These are phyloP conservation scores for Rhodotorula sp. DNA, from an alignment of 1,284 basidiomycete genomes.

Conservation along the genomic window DNA sequence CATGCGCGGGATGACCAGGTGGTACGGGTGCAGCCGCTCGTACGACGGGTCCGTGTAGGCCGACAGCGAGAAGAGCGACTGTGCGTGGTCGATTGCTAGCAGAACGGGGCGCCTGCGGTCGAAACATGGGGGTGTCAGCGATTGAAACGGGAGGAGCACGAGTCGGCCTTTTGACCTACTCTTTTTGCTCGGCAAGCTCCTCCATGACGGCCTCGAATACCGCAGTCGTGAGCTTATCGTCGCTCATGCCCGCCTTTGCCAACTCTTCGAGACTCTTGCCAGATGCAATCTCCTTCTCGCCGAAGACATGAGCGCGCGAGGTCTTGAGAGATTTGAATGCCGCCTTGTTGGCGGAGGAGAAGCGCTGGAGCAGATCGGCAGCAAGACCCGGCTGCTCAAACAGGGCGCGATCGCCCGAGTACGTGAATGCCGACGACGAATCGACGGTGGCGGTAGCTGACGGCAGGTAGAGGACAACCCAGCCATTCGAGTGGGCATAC, in stretches of 20 bases:
- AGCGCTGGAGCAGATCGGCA: conserved; percentile 46
- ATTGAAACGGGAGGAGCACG: too few relatives aligned
- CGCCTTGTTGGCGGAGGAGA: conserved; percentile 49
- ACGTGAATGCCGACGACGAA: conserved; percentile 70
- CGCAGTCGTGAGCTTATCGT: conserved; percentile 58
- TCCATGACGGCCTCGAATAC: conserved; percentile 66
- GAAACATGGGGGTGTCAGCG: background rate
- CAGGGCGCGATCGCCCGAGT: conserved; percentile 69
- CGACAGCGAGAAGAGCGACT: conserved; percentile 70
- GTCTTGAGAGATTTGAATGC: conserved; percentile 45
- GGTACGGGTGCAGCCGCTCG: conserved; percentile 67
- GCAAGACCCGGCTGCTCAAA: conserved; percentile 69
- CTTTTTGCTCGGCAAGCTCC: conserved; percentile 65
- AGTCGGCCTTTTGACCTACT: conserved; percentile 53
- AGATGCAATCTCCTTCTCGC: conserved; percentile 58
- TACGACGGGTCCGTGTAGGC: conserved; percentile 78
- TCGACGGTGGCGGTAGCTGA: conserved; percentile 71
- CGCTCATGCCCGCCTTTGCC: conserved; percentile 58
- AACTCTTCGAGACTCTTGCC: conserved; percentile 61
- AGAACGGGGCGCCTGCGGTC: conserved; percentile 59
- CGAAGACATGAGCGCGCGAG: conserved; percentile 43
- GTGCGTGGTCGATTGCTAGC: conserved; percentile 81
- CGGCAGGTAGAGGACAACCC: conserved; percentile 88
- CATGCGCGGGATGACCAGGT: conserved; percentile 75
- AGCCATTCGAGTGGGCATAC: conserved; percentile 66